Evolutionary conservation across 179 eudicot species (phyloP), one percentile per base, ranked within the genome.

Genomic region (Vitellaria paradoxa): DNA sequence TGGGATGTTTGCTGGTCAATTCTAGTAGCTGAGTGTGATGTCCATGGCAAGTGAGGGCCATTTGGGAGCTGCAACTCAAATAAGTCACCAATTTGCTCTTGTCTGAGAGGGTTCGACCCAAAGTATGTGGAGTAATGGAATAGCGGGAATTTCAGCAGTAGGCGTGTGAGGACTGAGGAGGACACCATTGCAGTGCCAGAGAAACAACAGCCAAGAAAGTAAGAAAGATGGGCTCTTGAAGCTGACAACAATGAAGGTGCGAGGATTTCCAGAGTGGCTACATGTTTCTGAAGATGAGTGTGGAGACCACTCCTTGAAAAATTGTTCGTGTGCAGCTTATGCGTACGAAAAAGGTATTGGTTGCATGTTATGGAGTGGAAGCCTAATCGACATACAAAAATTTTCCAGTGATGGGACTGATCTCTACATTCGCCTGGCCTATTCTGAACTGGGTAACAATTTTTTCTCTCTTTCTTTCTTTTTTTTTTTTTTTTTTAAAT

Each of bases 271-370:
- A 10, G 52, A 77, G 4, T 82, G 70, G 78, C 46, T 77, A 59
- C 24, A 15, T 11, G 72, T 56, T 9, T 21, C 13, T 12, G 70
- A 81, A 21, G 71, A 68, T 5, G 73, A 70, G 0, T 90, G 94
- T 62, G 72, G 26, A 76, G 70, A 24, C 11, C 37, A 50, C 42
- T 90, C 91, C 79, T 64, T 72, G 20, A 72, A 37, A 50, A 84
- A 79, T 76, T 87, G 89, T 64, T 84, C 85, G 3, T 89, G 90
- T 42, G 69, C 17, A 53, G 90, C 92, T 12, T 87, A 79, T 84
- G 62, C 92, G 53, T 81, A 49, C 80, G 72, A 80, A 2, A 9
- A 4, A 2, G 80, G 78, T 23, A 86, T 83, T 61, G 92, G 88
- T 8, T 87, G 92, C 63, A 81, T 88, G 87, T 62, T 60, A 30